Evolutionary conservation across 2,329 filamentous ascomycete species (phyloP).

Genomic region (Colletotrichum tabaci): DNA sequence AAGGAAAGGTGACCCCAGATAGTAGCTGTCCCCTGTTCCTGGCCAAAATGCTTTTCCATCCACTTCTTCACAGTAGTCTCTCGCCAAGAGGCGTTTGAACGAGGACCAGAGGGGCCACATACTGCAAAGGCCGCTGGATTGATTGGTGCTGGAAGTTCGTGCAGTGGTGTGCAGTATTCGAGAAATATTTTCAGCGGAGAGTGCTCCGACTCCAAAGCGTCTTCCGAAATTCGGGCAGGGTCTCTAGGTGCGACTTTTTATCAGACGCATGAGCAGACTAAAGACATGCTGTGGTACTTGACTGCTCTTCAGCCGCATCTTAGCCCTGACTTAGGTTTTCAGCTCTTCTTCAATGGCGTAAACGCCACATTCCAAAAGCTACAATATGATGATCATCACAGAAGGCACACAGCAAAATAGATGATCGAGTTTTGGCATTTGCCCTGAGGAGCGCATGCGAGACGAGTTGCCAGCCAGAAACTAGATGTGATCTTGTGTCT

Average conservation of each 20-base stretch:
- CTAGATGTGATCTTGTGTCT: too few relatives aligned
- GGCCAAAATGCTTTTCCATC: constrained; percentile 9
- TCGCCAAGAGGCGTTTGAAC: not conserved
- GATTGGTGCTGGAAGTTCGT: not conserved
- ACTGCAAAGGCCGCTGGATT: not conserved
- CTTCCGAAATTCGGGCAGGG: not conserved
- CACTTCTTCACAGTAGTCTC: not conserved
- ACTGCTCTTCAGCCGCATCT: not conserved
- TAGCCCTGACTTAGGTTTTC: not conserved
- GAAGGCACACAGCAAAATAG: too few relatives aligned
- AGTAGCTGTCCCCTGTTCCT: not conserved
- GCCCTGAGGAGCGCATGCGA: too few relatives aligned
- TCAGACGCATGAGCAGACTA: not conserved
- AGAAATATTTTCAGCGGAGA: too few relatives aligned
- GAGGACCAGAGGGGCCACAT: not conserved
- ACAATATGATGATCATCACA: not conserved
- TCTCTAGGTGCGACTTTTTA: not conserved
- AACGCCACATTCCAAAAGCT: not conserved
- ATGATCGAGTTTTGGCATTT: too few relatives aligned
- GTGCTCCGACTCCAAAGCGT: too few relatives aligned
- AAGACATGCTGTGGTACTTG: not conserved
- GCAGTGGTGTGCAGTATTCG: not conserved
- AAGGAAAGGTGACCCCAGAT: not conserved
- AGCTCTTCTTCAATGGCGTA: not conserved
- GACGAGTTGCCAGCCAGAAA: too few relatives aligned